Evolutionary conservation across 169 alveolate genomes (phyloP).

Genomic region (Plasmodium sp.): DNA sequence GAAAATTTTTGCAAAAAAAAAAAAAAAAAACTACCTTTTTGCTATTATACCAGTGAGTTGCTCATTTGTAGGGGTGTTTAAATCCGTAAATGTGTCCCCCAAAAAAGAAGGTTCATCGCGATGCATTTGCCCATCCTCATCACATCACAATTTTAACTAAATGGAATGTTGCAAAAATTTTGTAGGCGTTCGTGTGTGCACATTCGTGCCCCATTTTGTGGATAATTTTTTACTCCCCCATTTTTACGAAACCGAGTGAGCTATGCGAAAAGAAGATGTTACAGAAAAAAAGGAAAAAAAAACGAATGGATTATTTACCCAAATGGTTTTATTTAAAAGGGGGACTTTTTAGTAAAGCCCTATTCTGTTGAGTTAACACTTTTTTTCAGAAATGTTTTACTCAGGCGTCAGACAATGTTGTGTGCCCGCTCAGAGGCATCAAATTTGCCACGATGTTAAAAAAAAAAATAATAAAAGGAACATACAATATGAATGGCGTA

Average conservation of each 20-base stretch:
- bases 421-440: neutral
- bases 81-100: too few relatives aligned
- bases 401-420: neutral
- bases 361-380: neutral
- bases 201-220: too few relatives aligned
- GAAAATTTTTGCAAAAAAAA: neutral
- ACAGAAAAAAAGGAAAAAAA: neutral
- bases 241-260: too few relatives aligned
- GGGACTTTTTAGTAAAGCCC: neutral
- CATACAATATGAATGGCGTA: neutral
- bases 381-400: neutral
- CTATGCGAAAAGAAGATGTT: too few relatives aligned
- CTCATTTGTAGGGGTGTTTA: too few relatives aligned
- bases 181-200: too few relatives aligned
- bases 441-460: neutral
- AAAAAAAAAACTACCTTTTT: neutral
- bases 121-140: too few relatives aligned
- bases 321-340: neutral
- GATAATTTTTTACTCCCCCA: too few relatives aligned
- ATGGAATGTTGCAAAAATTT: too few relatives aligned
- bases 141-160: too few relatives aligned
- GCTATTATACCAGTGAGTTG: too few relatives aligned
- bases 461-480: neutral
- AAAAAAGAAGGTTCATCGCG: too few relatives aligned
- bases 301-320: neutral